Percentiles rank a stretch among this genome's conserved stretches.
phyloP scores from a whole-genome alignment of 2,329 filamentous ascomycete species.

The Aureobasidium sp. region DNA sequence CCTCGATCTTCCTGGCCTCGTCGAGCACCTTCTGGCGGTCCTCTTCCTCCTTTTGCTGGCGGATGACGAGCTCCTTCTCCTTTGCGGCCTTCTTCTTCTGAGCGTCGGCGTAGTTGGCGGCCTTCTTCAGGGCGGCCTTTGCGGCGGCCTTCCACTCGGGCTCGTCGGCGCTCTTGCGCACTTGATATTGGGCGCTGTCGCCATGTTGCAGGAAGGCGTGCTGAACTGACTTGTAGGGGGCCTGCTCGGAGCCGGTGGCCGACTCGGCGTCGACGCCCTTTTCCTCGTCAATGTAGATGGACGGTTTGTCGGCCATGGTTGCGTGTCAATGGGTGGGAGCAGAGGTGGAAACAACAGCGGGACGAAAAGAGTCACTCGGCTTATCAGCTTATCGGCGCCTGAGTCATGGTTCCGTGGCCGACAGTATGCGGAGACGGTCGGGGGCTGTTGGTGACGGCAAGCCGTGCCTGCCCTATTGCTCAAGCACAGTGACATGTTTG shows the following conservation, averaged over 20 bases:
- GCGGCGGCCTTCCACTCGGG: slow-evolving; percentile 73
- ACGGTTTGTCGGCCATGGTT: slow-evolving; percentile 31
- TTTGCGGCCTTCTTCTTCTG: slow-evolving; percentile 81
- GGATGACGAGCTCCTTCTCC: slow-evolving; percentile 64
- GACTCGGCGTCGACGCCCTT: slow-evolving; percentile 58
- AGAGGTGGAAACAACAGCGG: background rate
- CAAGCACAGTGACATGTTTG: background rate
- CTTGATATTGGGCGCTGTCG: slow-evolving; percentile 57
- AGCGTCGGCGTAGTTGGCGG: slow-evolving; percentile 63
- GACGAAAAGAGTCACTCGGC: slow-evolving; percentile 1
- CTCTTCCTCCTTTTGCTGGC: slow-evolving; percentile 65
- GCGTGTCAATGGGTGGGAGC: background rate
- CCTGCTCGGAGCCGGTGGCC: slow-evolving; percentile 44
- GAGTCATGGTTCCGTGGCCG: background rate
- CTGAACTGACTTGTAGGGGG: slow-evolving; percentile 75
- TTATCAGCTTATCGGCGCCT: background rate
- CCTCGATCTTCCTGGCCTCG: slow-evolving; percentile 71
- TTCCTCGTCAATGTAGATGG: slow-evolving; percentile 74
- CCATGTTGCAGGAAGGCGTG: slow-evolving; percentile 69
- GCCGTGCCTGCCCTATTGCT: background rate
- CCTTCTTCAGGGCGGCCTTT: slow-evolving; percentile 82
- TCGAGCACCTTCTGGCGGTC: slow-evolving; percentile 66
- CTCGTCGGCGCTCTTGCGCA: slow-evolving; percentile 57
- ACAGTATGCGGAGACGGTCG: background rate
- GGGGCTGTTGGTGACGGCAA: background rate